phyloP scores from a whole-genome alignment of 2,329 filamentous ascomycete species.

The Xylariaceae sp. region DNA sequence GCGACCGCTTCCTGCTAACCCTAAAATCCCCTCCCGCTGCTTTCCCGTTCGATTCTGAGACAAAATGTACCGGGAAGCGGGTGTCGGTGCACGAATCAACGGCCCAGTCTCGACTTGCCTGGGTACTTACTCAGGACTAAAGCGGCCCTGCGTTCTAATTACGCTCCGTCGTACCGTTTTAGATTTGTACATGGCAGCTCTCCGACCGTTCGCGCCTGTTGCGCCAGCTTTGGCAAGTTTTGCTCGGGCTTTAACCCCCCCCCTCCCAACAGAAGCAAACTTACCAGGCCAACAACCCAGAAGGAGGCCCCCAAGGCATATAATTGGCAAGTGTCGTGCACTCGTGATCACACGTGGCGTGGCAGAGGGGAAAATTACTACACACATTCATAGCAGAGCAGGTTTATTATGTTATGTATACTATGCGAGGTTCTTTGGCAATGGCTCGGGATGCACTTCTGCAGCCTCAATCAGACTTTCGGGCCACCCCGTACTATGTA shows the following conservation, averaged over 20 bases:
- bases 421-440: constrained; percentile 14
- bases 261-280: not conserved
- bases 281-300: constrained; percentile 10
- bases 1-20: not conserved
- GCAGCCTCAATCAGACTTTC: constrained; percentile 29
- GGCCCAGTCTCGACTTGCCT: not conserved
- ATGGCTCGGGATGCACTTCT: constrained; percentile 19
- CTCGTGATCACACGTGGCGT: not conserved
- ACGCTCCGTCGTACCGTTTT: too few relatives aligned
- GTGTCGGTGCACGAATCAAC: not conserved
- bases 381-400: too few relatives aligned
- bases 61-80: not conserved
- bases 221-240: not conserved
- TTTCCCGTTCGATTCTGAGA: not conserved
- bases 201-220: not conserved
- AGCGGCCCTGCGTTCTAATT: too few relatives aligned
- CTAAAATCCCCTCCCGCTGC: not conserved
- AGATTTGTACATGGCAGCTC: too few relatives aligned
- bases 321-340: not conserved
- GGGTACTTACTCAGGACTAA: too few relatives aligned
- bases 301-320: not conserved
- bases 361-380: not conserved
- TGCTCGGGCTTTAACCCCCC: not conserved
- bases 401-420: not conserved
- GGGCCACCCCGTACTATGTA: constrained; percentile 28